phyloP scores from a whole-genome alignment of 768 basidiomycete genomes.

The Rhodotorula diobovata region DNA sequence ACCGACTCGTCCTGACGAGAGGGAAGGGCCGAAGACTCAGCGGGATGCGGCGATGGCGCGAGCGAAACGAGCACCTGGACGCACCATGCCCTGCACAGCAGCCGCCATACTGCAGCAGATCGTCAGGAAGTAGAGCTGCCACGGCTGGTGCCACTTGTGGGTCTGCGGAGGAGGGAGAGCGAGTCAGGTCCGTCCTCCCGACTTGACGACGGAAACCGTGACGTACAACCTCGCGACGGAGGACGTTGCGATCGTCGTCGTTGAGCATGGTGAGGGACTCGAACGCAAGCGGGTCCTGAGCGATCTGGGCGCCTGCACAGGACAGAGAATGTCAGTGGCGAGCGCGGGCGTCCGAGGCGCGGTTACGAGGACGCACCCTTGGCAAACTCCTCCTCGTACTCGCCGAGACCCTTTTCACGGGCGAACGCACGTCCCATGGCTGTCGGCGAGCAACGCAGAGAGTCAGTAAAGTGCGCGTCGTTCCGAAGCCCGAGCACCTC shows the following conservation, averaged over 20 bases:
- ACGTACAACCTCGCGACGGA: slow-evolving; percentile 38
- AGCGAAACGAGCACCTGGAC: not conserved
- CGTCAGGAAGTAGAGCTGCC: slow-evolving; percentile 40
- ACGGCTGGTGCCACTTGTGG: slow-evolving; percentile 53
- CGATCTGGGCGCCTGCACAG: slow-evolving; percentile 56
- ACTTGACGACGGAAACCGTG: not conserved
- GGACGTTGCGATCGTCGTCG: slow-evolving; percentile 43
- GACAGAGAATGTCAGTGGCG: slow-evolving; percentile 40
- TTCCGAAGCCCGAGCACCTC: not conserved
- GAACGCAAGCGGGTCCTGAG: slow-evolving; percentile 52
- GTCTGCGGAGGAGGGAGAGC: not conserved
- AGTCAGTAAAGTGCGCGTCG: slow-evolving; percentile 56
- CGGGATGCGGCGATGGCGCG: too few relatives aligned
- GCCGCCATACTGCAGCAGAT: slow-evolving; percentile 38
- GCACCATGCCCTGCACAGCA: slow-evolving; percentile 38
- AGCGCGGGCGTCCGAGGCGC: slow-evolving; percentile 56
- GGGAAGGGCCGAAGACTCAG: not conserved
- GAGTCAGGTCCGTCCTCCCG: not conserved
- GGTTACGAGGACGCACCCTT: slow-evolving; percentile 72
- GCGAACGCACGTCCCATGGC: slow-evolving; percentile 70
- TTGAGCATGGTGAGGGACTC: slow-evolving; percentile 41
- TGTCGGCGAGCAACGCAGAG: slow-evolving; percentile 54
- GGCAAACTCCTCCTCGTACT: slow-evolving; percentile 50
- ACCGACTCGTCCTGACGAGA: slow-evolving; percentile 20
- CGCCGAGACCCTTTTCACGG: slow-evolving; percentile 49